Base-by-base conservation (phyloP, 306 rosid genomes). In the Macrotyloma uniflorum region DNA sequence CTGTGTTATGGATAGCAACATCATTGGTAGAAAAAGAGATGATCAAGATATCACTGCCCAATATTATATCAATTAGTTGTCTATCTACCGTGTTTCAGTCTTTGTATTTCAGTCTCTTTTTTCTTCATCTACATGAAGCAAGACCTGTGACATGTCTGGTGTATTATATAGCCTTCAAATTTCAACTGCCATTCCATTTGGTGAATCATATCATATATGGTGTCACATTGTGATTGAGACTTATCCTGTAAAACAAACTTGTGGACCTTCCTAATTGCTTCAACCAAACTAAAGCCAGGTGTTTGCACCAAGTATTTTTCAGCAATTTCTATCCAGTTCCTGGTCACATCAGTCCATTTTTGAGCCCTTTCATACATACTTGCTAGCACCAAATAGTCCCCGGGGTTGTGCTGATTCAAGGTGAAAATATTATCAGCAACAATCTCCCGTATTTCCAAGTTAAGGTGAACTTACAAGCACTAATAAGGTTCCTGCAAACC, bases 121-220 rank as follows among this genome's bases (percentile, higher is more conserved):
- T 46, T 93, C 94, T 75, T 91, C 96, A 65, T 90, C 90, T 20
- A 85, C 93, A 77, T 91, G 85, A 50, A 85, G 87, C 82, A 90
- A 79, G 36, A 93, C 90, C 28, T 90, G 96, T n/a, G 96, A 84
- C 40, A 92, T 94, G 70, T 90, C 96, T 40, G 96, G 77, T 22
- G 38, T 26, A 26, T 47, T 26, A 26, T 47, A 79, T 94, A 91
- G 74, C 96, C 96, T 81, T 94, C 96, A 14, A 94, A 94, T 79
- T 90, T 90, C 89, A 91, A 55, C 78, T 94, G 97, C 98, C 97
- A 94, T 84, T 94, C 97, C 96, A 94, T 94, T 83, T 94, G 97
- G 87, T 91, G 94, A 81, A 94, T 87, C 96, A 90, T 90, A 61
- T 88, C 86, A 4, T 88, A 76, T 32, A 91, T 71, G 36, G 66